Evolutionary conservation across 345 rosid species (phyloP), one percentile per base, ranked within the genome.

Genomic region (Populus euphratica): DNA sequence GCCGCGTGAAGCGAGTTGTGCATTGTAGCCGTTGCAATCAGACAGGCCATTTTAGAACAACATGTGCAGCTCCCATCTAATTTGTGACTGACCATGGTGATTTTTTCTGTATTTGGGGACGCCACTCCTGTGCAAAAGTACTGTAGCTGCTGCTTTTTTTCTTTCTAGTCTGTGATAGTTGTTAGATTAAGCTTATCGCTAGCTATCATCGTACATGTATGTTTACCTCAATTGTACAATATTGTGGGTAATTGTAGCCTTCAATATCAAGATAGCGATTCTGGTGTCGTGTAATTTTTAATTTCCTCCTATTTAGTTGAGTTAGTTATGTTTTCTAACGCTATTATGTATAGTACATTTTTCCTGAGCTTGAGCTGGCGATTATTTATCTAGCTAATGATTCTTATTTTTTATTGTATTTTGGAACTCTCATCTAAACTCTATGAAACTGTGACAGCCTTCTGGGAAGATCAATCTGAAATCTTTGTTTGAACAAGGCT

Each of bases 1-100:
- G 98, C 2, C 89, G 96, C 3, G 90, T 85, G 67, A 96, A 96
- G 84, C 86, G 99, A 73, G 95, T 93, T 72, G 99, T 93, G 87
- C 99, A 96, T 78, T 96, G 99, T 77, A 93, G 99, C 79, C 92
- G 97, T 35, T 96, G 99, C 85, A 93, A 96, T 77, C 99, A 96
- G 86, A 93, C 98, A 6, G 96, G 99, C 21, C 99, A 96, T 87
- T 96, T 96, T 85, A 88, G 99, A 86, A 96, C 99, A 75, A 96
- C 99, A 3, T 95, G 97, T 87, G 97, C 97, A 74, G 93, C 99
- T 13, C 98, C 99, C 43, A 93, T 93, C 74, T 95, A 86, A 82
- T 73, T 27, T 76, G 21, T 47, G 38, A 73, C 50, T 35, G 64
- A 69, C 41, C 25, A 33, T 41, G 69, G 69, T 72, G 33, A 44